Evolutionary conservation across 2,329 filamentous ascomycete species (phyloP).

Genomic region (Emericellopsis cladophorae): DNA sequence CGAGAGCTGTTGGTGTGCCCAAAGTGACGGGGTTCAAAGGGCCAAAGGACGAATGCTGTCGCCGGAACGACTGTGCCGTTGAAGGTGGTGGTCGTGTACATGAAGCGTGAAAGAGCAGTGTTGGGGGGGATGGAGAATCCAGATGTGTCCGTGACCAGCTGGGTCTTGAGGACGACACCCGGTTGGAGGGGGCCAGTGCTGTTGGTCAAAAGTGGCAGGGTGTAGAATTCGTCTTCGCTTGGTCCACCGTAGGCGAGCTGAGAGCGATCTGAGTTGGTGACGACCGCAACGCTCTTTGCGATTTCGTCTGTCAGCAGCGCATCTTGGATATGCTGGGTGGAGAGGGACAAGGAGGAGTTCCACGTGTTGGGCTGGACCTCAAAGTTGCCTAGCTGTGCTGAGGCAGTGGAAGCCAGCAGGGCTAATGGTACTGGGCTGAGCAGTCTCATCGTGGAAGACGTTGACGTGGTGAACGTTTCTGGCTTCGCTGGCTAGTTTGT

Average conservation of each 20-base stretch:
- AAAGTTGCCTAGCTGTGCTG: not conserved
- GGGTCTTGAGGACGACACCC: constrained; percentile 6
- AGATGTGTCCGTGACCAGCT: constrained; percentile 4
- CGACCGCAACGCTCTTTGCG: constrained; percentile 3
- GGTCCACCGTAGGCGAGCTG: constrained; percentile 8
- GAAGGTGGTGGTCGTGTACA: constrained; percentile 26
- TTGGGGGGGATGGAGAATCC: constrained; percentile 3
- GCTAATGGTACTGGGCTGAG: not conserved
- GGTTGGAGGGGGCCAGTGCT: not conserved
- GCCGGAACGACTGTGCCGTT: constrained; percentile 29
- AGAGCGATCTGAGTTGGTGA: constrained; percentile 5
- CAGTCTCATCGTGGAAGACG: too few relatives aligned
- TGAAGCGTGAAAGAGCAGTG: constrained; percentile 24
- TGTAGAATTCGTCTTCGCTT: constrained; percentile 8
- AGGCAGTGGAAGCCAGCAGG: not conserved
- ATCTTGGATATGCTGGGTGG: constrained; percentile 1
- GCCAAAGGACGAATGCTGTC: constrained; percentile 34
- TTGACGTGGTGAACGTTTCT: too few relatives aligned
- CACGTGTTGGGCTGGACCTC: constrained; percentile 3
- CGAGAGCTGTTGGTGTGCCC: not conserved
- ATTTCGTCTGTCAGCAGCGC: constrained; percentile 1
- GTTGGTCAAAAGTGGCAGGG: not conserved
- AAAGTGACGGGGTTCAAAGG: constrained; percentile 11
- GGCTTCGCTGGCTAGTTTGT: too few relatives aligned
- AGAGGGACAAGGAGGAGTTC: constrained; percentile 7